Percentiles rank a stretch among this genome's conserved stretches.
Conservation (phyloP, 2,329 filamentous ascomycete species). For the Akanthomyces uredinophilus region DNA sequence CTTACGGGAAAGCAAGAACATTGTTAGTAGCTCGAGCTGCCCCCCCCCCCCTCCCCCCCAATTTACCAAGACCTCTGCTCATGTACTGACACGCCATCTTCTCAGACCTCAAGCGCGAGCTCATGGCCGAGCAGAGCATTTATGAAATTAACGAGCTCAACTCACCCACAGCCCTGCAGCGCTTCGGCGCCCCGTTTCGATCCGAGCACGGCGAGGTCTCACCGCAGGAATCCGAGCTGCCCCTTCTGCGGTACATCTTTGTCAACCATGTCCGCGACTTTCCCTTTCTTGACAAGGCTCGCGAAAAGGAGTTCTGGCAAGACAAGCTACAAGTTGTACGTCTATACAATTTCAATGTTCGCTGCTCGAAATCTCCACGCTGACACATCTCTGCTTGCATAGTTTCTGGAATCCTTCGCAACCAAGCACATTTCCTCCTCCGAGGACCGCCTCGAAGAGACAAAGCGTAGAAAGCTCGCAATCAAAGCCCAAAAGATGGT, state of each 20-base stretch:
- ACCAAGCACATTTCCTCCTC: slow-evolving; percentile 96
- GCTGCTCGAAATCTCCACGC: not conserved
- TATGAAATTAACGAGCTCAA: slow-evolving; percentile 90
- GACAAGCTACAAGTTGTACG: slow-evolving; percentile 90
- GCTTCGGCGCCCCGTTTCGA: slow-evolving; percentile 92
- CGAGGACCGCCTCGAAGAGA: slow-evolving; percentile 92
- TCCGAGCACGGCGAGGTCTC: slow-evolving; percentile 90
- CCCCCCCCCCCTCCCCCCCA: not conserved
- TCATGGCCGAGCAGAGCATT: slow-evolving; percentile 83
- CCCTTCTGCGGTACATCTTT: slow-evolving; percentile 92
- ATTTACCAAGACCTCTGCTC: not conserved
- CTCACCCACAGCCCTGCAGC: slow-evolving; percentile 86
- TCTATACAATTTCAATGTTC: slow-evolving; percentile 22
- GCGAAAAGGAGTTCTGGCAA: slow-evolving; percentile 99
- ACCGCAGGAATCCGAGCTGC: slow-evolving; percentile 88
- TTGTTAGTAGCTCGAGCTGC: slow-evolving; percentile 53
- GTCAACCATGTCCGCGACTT: slow-evolving; percentile 98
- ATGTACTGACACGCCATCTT: slow-evolving; percentile 11
- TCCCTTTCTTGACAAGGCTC: slow-evolving; percentile 92
- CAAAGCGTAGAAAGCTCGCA: slow-evolving; percentile 87
- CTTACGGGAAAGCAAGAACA: slow-evolving; percentile 97
- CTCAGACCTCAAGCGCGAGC: slow-evolving; percentile 88
- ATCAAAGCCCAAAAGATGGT: slow-evolving; percentile 92
- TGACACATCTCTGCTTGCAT: not conserved
- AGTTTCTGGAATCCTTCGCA: slow-evolving; percentile 97